Evolutionary conservation across 129 eudicot genomes (phyloP).

Genomic region (Sambucus nigra): DNA sequence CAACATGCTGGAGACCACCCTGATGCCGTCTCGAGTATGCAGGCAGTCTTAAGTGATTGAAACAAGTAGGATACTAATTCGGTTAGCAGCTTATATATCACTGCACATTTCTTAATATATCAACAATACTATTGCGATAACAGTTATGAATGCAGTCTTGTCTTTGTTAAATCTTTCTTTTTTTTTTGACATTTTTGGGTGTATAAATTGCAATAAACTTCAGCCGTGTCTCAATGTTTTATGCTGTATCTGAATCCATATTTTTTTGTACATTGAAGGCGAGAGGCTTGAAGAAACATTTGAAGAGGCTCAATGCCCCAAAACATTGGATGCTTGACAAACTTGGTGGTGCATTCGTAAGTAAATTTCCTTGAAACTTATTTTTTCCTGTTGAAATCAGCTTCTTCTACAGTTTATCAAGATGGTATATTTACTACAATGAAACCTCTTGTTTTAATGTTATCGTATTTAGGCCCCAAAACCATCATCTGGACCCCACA

Average conservation of each 20-base stretch:
- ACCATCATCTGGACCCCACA: slow-evolving; percentile 62
- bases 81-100: no score
- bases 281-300: slow-evolving; percentile 49
- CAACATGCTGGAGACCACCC: no score
- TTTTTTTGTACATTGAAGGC: slow-evolving; percentile 19
- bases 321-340: slow-evolving; percentile 61
- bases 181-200: background rate
- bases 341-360: slow-evolving; percentile 59
- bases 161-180: no score
- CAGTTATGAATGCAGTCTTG: no score
- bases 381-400: background rate
- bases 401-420: background rate
- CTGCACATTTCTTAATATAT: no score
- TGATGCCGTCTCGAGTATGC: no score
- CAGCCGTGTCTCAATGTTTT: background rate
- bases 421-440: background rate
- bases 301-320: slow-evolving; percentile 53
- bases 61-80: no score
- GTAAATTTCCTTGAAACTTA: background rate
- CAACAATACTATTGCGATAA: no score
- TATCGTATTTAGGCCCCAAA: slow-evolving; percentile 35
- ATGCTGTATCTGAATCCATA: background rate
- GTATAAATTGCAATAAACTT: background rate
- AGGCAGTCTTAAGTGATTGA: no score
- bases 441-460: background rate